Evolutionary conservation across 2,329 filamentous ascomycete genomes (phyloP).

Genomic region (Penicillium sp.): DNA sequence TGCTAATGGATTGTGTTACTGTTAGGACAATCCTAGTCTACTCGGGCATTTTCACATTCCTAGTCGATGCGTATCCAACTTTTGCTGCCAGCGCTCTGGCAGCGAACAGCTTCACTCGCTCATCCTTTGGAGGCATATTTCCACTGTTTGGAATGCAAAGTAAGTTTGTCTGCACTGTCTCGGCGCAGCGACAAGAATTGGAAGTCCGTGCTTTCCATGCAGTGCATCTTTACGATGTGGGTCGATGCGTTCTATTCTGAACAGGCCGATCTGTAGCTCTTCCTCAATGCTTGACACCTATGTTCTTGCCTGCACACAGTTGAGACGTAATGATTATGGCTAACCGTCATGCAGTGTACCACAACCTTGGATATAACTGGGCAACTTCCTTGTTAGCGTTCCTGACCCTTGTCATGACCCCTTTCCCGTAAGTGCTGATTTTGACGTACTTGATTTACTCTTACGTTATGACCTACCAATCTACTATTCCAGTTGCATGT

Average conservation of each 20-base stretch:
- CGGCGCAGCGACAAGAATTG: not conserved
- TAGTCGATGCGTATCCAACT: constrained; percentile 62
- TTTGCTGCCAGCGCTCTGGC: constrained; percentile 65
- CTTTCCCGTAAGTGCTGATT: constrained; percentile 46
- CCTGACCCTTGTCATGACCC: constrained; percentile 45
- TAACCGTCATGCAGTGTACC: constrained; percentile 44
- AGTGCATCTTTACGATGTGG: constrained; percentile 7
- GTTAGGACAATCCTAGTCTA: constrained; percentile 73
- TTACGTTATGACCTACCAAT: constrained; percentile 10
- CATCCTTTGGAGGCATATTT: constrained; percentile 75
- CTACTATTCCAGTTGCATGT: constrained; percentile 8
- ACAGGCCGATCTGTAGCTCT: constrained; percentile 5
- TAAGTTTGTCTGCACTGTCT: constrained; percentile 29
- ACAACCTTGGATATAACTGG: constrained; percentile 49
- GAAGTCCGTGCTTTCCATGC: constrained; percentile 18
- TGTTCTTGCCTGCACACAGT: not conserved
- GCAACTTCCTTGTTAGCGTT: constrained; percentile 47
- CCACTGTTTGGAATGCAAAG: constrained; percentile 68
- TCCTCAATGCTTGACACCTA: constrained; percentile 1
- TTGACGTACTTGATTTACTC: not conserved
- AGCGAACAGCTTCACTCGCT: constrained; percentile 78
- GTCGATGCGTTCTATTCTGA: constrained; percentile 12
- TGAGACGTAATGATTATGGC: constrained; percentile 11
- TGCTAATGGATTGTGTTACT: constrained; percentile 25
- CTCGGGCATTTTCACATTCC: constrained; percentile 82